Percentiles rank a stretch among this genome's conserved stretches.
These are phyloP conservation scores for Leccinellum albellum DNA, from an alignment of 768 basidiomycete genomes.

Conservation along the genomic window DNA sequence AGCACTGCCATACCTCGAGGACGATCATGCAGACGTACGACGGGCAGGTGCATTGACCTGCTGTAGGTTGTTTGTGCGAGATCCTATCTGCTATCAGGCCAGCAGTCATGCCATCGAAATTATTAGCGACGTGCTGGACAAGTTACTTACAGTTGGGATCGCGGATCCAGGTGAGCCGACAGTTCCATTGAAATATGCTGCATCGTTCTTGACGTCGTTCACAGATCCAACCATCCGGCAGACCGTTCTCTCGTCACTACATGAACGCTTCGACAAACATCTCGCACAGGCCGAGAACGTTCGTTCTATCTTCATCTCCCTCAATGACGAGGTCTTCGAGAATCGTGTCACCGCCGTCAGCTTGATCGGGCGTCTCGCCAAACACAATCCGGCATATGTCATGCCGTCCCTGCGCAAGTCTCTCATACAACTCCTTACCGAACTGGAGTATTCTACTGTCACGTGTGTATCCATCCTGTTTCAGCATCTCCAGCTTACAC, in stretches of 20 bases:
- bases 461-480: constrained; percentile 47
- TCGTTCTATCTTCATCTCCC: constrained; percentile 92
- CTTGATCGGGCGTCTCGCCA: constrained; percentile 89
- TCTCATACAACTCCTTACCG: constrained; percentile 92
- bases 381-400: constrained; percentile 96
- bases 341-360: constrained; percentile 88
- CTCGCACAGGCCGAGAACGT: constrained; percentile 98
- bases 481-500: background rate
- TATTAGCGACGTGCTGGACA: constrained; percentile 97
- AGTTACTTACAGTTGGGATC: constrained; percentile 89
- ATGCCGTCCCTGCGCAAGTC: constrained; percentile 97
- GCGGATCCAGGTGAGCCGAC: constrained; percentile 79
- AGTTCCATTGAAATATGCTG: background rate
- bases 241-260: constrained; percentile 80
- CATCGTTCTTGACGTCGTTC: constrained; percentile 5
- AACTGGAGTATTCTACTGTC: constrained; percentile 92
- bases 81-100: constrained; percentile 94
- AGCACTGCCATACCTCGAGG: constrained; percentile 90
- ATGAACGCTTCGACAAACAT: constrained; percentile 94
- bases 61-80: constrained; percentile 86
- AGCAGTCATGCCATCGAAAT: constrained; percentile 96
- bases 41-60: constrained; percentile 89
- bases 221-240: constrained; percentile 74
- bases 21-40: constrained; percentile 84
- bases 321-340: constrained; percentile 95